Percentiles rank a stretch among this genome's conserved stretches.
Conservation (phyloP, 345 rosid genomes). For the Cardiospermum halicacabum region DNA sequence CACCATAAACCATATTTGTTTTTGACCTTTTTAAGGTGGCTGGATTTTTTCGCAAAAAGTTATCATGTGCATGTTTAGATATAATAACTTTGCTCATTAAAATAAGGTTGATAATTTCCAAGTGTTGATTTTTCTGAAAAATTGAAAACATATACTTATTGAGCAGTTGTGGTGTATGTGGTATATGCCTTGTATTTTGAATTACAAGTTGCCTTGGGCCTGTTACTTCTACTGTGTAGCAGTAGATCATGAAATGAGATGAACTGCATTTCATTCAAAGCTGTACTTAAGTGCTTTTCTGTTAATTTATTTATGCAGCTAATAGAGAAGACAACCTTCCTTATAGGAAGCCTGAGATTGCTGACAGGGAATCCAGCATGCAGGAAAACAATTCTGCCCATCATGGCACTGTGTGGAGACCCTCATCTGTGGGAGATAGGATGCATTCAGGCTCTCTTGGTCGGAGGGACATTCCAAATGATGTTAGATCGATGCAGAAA, state of each 20-base stretch:
- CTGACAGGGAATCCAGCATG: conserved; percentile 34
- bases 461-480: conserved; percentile 47
- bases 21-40: conserved; percentile 12
- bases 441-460: conserved; percentile 33
- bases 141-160: too few relatives aligned
- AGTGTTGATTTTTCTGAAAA: not conserved
- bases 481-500: conserved; percentile 40
- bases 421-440: conserved; percentile 47
- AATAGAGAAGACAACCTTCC: conserved; percentile 41
- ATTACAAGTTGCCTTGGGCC: not conserved
- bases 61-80: not conserved
- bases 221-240: not conserved
- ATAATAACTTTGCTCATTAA: not conserved
- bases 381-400: conserved; percentile 40
- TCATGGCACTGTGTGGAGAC: conserved; percentile 48
- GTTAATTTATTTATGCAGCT: conserved; percentile 41
- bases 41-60: not conserved
- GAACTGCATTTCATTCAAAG: not conserved
- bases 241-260: not conserved
- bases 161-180: not conserved
- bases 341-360: conserved; percentile 38
- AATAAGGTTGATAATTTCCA: not conserved
- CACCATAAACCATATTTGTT: conserved; percentile 1
- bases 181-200: not conserved
- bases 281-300: not conserved